Percentiles rank a stretch among this genome's conserved stretches.
These are phyloP conservation scores for Phylloporus arenicola DNA, from an alignment of 768 basidiomycete genomes.

Conservation along the genomic window DNA sequence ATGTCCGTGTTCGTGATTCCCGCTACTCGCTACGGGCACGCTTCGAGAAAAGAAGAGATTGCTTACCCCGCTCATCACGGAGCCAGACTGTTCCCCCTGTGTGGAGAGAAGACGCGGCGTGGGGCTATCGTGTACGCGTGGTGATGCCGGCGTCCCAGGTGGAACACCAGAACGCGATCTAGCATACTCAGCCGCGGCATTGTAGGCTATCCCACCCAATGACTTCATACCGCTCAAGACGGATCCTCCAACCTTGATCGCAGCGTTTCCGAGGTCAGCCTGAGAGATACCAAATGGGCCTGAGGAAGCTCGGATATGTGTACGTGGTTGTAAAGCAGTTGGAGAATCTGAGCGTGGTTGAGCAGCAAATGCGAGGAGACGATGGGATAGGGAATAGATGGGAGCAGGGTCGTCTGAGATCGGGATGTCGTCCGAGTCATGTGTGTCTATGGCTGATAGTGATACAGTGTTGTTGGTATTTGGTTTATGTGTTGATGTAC, in stretches of 20 bases:
- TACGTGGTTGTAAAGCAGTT: slow-evolving; percentile 15
- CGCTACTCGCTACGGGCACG: slow-evolving; percentile 44
- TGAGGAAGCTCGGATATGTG: slow-evolving; percentile 23
- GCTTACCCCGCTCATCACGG: slow-evolving; percentile 25
- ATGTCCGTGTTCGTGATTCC: slow-evolving; percentile 9
- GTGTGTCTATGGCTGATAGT: slow-evolving; percentile 31
- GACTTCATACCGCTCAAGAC: slow-evolving; percentile 61
- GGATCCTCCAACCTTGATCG: slow-evolving; percentile 54
- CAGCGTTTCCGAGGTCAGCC: slow-evolving; percentile 48
- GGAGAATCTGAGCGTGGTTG: slow-evolving; percentile 25
- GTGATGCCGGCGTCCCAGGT: slow-evolving; percentile 5
- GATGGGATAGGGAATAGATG: slow-evolving; percentile 54
- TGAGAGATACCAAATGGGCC: slow-evolving; percentile 35
- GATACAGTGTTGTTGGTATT: slow-evolving; percentile 38
- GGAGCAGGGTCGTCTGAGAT: slow-evolving; percentile 34
- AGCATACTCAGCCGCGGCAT: slow-evolving; percentile 42
- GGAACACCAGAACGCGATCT: slow-evolving; percentile 23
- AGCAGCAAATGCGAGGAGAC: slow-evolving; percentile 59
- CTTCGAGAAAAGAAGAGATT: slow-evolving; percentile 56
- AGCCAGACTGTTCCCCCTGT: slow-evolving; percentile 19
- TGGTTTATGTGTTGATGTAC: slow-evolving; percentile 30
- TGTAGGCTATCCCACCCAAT: slow-evolving; percentile 55
- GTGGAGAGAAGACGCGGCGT: slow-evolving; percentile 16
- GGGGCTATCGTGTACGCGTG: slow-evolving; percentile 1
- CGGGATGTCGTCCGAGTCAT: slow-evolving; percentile 11